A percentile compares a stretch with the other conserved stretches of the same genome.
Conservation (phyloP, 805 yeast genomes). For the Ogataea nakhonphanomensis region DNA sequence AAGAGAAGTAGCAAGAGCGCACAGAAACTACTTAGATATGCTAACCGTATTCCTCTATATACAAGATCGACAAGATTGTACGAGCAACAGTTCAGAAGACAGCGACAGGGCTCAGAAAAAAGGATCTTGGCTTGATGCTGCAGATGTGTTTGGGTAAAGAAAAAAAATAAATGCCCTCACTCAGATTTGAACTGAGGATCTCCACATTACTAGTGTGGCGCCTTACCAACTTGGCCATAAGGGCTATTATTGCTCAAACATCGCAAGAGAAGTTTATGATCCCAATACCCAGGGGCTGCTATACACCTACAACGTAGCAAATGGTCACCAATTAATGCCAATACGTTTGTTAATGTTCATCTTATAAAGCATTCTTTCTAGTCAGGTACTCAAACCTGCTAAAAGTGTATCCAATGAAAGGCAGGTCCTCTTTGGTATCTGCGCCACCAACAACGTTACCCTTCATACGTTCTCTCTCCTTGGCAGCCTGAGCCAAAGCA, state of each 20-base stretch:
- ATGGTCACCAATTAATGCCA: neutral
- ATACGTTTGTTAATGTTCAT: neutral
- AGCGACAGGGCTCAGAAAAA: no score
- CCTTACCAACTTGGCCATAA: conserved; percentile 36
- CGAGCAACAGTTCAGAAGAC: no score
- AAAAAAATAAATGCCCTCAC: conserved; percentile 28
- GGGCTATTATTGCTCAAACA: conserved; percentile 16
- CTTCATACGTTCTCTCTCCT: conserved; percentile 54
- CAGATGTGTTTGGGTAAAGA: neutral
- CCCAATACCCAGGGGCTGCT: neutral
- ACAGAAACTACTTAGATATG: no score
- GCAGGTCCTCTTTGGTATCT: conserved; percentile 79
- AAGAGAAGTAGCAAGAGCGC: no score
- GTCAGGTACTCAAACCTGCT: conserved; percentile 92
- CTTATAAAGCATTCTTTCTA: conserved; percentile 53
- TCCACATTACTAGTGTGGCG: conserved; percentile 36
- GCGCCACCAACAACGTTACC: conserved; percentile 39
- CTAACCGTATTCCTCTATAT: no score
- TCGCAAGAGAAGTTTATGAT: neutral
- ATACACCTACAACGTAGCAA: neutral
- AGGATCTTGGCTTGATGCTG: no score
- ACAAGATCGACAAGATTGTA: no score
- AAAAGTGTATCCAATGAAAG: conserved; percentile 96
- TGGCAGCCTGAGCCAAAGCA: conserved; percentile 61
- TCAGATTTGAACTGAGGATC: conserved; percentile 36